Percentiles rank a stretch among this genome's conserved stretches.
Conservation (phyloP, 129 eudicot species). For the Escallonia herrerae region DNA sequence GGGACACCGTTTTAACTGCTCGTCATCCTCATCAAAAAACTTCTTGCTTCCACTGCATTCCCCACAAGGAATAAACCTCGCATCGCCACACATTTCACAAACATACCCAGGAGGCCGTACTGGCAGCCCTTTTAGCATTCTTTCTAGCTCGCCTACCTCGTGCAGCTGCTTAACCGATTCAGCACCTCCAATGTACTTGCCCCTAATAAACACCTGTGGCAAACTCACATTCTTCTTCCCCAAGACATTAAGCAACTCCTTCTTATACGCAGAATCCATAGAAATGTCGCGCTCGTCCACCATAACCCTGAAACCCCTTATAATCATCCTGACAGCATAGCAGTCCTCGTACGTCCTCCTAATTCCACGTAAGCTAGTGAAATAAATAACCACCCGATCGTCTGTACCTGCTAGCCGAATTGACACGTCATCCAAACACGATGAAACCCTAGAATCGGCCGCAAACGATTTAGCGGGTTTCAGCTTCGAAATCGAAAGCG, state of each 20-base stretch:
- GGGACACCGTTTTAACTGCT: constrained; percentile 48
- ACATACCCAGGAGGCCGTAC: constrained; percentile 34
- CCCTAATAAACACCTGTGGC: constrained; percentile 86
- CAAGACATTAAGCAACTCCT: constrained; percentile 51
- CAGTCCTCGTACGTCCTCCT: constrained; percentile 83
- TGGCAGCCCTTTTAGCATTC: constrained; percentile 56
- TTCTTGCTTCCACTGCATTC: constrained; percentile 85
- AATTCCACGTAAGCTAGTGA: constrained; percentile 84
- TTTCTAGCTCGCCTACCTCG: constrained; percentile 67
- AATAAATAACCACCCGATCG: constrained; percentile 78
- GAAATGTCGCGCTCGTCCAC: constrained; percentile 86
- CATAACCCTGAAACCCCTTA: constrained; percentile 49
- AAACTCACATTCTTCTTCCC: constrained; percentile 45
- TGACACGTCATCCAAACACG: constrained; percentile 5
- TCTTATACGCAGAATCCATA: constrained; percentile 64
- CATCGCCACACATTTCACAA: constrained; percentile 81
- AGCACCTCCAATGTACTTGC: constrained; percentile 77
- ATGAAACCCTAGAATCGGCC: constrained; percentile 13
- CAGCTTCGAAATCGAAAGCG: constrained; percentile 12
- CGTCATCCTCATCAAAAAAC: constrained; percentile 80
- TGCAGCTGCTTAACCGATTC: constrained; percentile 66
- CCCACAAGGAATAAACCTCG: constrained; percentile 67
- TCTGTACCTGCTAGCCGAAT: constrained; percentile 64
- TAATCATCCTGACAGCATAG: constrained; percentile 63
- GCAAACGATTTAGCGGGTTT: constrained; percentile 22